Base-by-base conservation (phyloP, 768 basidiomycete genomes). In the Lactarius tabidus region DNA sequence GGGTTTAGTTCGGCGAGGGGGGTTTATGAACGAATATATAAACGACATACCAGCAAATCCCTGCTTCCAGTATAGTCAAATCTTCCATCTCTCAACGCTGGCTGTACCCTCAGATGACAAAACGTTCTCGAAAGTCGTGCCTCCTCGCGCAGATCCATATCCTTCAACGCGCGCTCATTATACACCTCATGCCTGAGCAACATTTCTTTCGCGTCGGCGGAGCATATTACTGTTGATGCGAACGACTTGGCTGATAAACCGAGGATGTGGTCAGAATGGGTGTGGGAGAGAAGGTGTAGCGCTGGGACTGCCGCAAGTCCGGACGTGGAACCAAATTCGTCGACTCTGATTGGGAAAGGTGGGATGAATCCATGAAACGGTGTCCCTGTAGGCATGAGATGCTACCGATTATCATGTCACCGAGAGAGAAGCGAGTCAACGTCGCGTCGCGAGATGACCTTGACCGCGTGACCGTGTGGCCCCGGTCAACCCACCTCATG, bases 171-270 rank as follows among this genome's bases (percentile, higher is more conserved):
- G 35, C 91, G 79, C 70, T 91, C 89, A 12, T 73, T 75, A 61
- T 84, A 87, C 6, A 86, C 82, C 72, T 96, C 92, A 70, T 92
- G 86, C 60, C 82, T 79, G 43, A 95, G 76, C 2, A 98, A 78
- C 87, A 97, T 93, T 64, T 88, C 81, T 75, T 94, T 95, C 20
- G 95, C 88, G 73, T 94, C 90, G 6, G 79, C 75, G 0, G 94
- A 93, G 75, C 93, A 95, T 62, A 91, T 75, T 10, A 97, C 84
- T 2, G 77, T 79, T 51, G 85, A 84, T 2, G 83, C 85, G 71
- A 95, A 95, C 0, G 86, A 87, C 64, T 86, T 84, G 28, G 90
- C 83, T 23, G 86, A 81, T 31, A 97, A 81, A 5, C 95, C 94
- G 51, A 76, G 77, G 59, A 93, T 81, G 72, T 97, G 95, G 75